Evolutionary conservation across 108 stramenopile genomes (phyloP), one percentile per base, ranked within the genome.

Genomic region (Nitzschia palea): DNA sequence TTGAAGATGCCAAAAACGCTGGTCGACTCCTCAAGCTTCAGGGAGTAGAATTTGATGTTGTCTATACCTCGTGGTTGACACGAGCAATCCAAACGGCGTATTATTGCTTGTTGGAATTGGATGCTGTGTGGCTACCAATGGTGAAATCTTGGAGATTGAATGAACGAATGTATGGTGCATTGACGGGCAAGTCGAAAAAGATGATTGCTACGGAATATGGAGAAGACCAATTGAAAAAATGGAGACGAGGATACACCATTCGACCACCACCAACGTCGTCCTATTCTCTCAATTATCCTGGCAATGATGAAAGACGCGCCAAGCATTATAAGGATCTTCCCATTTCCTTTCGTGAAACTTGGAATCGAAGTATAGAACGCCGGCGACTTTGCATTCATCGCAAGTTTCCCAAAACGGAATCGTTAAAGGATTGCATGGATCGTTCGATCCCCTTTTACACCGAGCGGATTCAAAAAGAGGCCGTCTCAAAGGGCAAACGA

Each of bases 41-140:
- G 65, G 90, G 90, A 2, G 86, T 94, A 67, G 87, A 93, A 50
- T 95, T 98, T 73, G 96, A 98, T 70, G 79, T 90, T 22, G 95
- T 96, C 0, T 99, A 97, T 73, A 96, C 96, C 12, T 88, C 86
- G 1, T 86, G 93, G 82, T 80, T 98, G 23, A 86, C 91, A 20
- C 60, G 97, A 23, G 95, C 97, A 23, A 91, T 94, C 55, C 86
- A 83, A 35, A 89, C 89, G 4, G 83, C 80, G 2, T 85, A 73
- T 77, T 68, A 85, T 56, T 86, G 81, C 3, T 76, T 94, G 67
- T 90, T 93, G 44, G 88, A 95, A 67, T 80, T 92, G 63, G 96
- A 93, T 55, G 68, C 73, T 18, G 68, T 96, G 61, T 96, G 95
- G 91, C 79, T 99, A 10, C 96, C 97, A n/a, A 89, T 96, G 6